phyloP scores from a whole-genome alignment of 225 moss, liverwort and hornwort species.

The Anthoceros angustus region DNA sequence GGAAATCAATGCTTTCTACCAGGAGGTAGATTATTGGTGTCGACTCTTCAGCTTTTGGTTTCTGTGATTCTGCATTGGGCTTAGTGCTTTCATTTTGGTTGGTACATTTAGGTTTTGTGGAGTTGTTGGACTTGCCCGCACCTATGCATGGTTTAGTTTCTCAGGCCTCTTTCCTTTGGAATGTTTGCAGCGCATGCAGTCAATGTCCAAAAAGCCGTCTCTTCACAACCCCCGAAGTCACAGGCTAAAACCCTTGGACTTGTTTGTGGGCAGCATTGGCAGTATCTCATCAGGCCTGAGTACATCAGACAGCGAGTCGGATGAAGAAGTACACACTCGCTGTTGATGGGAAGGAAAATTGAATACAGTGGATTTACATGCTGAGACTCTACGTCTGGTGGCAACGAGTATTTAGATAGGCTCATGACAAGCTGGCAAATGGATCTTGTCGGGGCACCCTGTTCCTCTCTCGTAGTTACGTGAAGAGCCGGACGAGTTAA shows the following conservation, averaged over 20 bases:
- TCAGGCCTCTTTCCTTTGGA: background rate
- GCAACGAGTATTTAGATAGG: background rate
- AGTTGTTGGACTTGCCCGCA: background rate
- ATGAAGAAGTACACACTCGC: conserved; percentile 46
- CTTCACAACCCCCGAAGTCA: conserved; percentile 46
- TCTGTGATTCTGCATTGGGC: background rate
- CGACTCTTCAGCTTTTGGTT: background rate
- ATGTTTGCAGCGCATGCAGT: conserved; percentile 56
- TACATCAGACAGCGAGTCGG: conserved; percentile 91
- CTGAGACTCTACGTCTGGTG: background rate
- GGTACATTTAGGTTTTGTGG: background rate
- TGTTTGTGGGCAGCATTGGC: conserved; percentile 67
- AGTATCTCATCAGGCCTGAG: conserved; percentile 92
- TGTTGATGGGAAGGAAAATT: conserved; percentile 13
- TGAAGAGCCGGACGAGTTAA: background rate
- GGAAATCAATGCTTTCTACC: conserved; percentile 82
- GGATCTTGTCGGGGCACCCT: background rate
- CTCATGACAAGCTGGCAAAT: conserved; percentile 3
- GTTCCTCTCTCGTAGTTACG: background rate
- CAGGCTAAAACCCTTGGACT: conserved; percentile 37
- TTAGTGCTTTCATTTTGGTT: background rate
- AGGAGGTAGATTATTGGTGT: conserved; percentile 38
- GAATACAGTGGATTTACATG: background rate
- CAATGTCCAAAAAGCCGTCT: conserved; percentile 42
- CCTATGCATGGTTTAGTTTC: background rate